Base-by-base conservation (phyloP, 2,329 filamentous ascomycete genomes). In the Cladosporium velox region DNA sequence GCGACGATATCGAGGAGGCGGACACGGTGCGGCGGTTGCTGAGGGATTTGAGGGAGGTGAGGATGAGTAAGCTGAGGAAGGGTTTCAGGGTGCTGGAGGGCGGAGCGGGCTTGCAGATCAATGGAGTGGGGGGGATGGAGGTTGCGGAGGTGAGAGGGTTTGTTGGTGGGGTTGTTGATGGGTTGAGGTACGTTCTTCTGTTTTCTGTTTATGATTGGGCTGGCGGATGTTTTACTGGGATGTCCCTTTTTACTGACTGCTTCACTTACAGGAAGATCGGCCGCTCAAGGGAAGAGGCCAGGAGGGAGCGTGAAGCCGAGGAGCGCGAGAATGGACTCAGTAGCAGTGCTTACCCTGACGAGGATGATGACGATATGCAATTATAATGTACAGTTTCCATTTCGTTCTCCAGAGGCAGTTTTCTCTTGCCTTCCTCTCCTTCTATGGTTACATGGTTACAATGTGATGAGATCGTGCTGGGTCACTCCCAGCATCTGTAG, bases 101-200 rank as follows among this genome's bases (percentile, higher is more conserved):
- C 24, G 90, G 86, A 10, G 88, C 87, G 3, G 88, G 89, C 26
- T 88, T 93, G n/a, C 86, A 90, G 65, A 82, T 90, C 76, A 89
- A 88, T 59, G 94, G 94, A 26, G 91, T 98, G 0, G 95, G 95
- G 2, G 91, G 91, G 2, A 93, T 98, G 90, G 95, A 99, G 81
- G 83, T 98, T 58, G 90, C 91, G 0, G 94, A 98, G 81, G 91
- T 89, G 65, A 86, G 94, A 72, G 89, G 88, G 0, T 96, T 97
- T 75, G 88, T 98, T 68, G 84, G 88, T 1, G 91, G 91, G 0
- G 92, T 97, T 2, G 89, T 98, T 69, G 93, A 98, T 77, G 92
- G 91, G 4, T 83, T 98, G 72, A 83, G 86, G 84, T 64, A 21
- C 10, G 61, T 34, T 78, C 24, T 24, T 30, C 6, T 6, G 28